phyloP scores from a whole-genome alignment of 179 eudicot genomes.

The Beta macrorhiza region DNA sequence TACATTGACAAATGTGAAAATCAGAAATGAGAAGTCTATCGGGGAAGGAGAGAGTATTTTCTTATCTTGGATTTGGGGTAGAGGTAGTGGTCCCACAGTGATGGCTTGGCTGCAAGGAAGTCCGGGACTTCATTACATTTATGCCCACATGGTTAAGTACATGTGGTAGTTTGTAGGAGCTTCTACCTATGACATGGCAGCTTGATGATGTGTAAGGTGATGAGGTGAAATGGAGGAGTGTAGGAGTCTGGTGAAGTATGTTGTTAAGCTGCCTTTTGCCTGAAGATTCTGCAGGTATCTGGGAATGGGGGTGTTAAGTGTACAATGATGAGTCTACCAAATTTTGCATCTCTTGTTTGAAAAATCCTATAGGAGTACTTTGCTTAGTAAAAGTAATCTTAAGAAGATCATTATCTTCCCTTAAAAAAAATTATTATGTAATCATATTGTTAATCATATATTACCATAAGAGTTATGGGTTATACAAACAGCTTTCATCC shows the following conservation, averaged over 20 bases:
- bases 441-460: constrained; percentile 8
- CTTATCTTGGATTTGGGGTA: neutral
- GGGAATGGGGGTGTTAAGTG: constrained; percentile 11
- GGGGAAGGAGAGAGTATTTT: no score
- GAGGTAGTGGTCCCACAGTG: constrained; percentile 25
- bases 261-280: constrained; percentile 27
- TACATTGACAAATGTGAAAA: no score
- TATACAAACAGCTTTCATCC: neutral
- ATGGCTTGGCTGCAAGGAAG: constrained; percentile 27
- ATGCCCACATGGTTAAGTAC: constrained; percentile 27
- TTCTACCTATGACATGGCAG: constrained; percentile 29
- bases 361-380: neutral
- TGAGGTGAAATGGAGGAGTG: constrained; percentile 18
- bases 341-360: constrained; percentile 8
- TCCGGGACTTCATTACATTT: constrained; percentile 25
- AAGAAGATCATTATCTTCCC: no score
- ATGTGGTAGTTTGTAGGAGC: constrained; percentile 27
- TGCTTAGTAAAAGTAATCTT: neutral
- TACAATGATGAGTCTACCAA: constrained; percentile 14
- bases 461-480: neutral
- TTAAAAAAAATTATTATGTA: neutral
- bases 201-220: constrained; percentile 29
- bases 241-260: constrained; percentile 11
- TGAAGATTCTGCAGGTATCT: constrained; percentile 23
- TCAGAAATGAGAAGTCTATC: no score